Conservation (phyloP, 2,329 filamentous ascomycete species). For the Penicillium sp. region DNA sequence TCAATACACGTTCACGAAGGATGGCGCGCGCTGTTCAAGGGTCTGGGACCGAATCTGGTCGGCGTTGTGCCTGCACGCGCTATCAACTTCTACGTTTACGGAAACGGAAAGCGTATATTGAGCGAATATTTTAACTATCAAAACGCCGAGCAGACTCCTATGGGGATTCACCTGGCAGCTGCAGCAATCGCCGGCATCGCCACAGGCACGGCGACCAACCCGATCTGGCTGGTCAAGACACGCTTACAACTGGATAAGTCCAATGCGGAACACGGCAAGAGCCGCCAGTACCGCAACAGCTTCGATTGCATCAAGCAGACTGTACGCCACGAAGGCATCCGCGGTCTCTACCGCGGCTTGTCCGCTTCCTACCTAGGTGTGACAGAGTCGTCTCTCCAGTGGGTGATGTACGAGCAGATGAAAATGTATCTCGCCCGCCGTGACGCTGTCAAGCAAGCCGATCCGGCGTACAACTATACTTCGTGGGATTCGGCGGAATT, state of each 20-base stretch:
- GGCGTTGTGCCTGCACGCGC: slow-evolving; percentile 85
- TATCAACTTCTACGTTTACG: slow-evolving; percentile 93
- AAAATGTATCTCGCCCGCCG: slow-evolving; percentile 70
- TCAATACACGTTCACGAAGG: slow-evolving; percentile 80
- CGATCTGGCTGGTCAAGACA: slow-evolving; percentile 96
- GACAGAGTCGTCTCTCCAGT: slow-evolving; percentile 85
- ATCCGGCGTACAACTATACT: slow-evolving; percentile 62
- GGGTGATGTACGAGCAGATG: slow-evolving; percentile 91
- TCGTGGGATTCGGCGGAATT: slow-evolving; percentile 72
- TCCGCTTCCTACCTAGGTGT: slow-evolving; percentile 90
- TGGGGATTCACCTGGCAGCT: slow-evolving; percentile 72
- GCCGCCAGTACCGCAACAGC: slow-evolving; percentile 79
- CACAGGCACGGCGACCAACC: slow-evolving; percentile 89
- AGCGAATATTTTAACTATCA: slow-evolving; percentile 60
- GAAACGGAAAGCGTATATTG: slow-evolving; percentile 83
- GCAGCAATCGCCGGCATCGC: slow-evolving; percentile 77
- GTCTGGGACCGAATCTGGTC: slow-evolving; percentile 82
- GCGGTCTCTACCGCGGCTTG: slow-evolving; percentile 83
- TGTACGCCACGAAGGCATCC: slow-evolving; percentile 73
- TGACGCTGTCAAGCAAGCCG: slow-evolving; percentile 55
- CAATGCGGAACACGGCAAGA: slow-evolving; percentile 59
- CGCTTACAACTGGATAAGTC: slow-evolving; percentile 88
- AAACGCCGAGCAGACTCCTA: slow-evolving; percentile 55
- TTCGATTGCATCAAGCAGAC: slow-evolving; percentile 84
- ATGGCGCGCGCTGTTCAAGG: slow-evolving; percentile 86